Base-by-base conservation (phyloP, 768 basidiomycete genomes). In the Steccherinum ochraceum region DNA sequence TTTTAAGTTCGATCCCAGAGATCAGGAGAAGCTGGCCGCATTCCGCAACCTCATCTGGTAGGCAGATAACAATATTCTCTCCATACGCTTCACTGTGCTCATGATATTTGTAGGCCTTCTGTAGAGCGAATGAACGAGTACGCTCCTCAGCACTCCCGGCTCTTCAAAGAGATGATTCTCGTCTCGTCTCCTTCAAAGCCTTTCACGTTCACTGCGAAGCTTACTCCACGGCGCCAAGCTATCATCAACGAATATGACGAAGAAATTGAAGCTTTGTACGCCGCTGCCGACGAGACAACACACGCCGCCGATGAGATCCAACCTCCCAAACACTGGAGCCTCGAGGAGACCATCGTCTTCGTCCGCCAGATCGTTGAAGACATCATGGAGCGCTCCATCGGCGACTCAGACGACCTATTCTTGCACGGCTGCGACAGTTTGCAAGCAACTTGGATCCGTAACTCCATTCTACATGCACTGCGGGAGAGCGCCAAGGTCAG, bases 91-190 rank as follows among this genome's bases (percentile, higher is more conserved):
- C 41, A 43, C 11, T 23, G 16, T 19, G n/a, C 18, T 39, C 35
- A 39, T n/a, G 19, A 25, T 23, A n/a, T 44, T 24, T 45, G n/a
- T 16, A 75, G 71, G 71, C 61, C 70, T 1, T 70, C 63, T 5
- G 60, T 75, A 2, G 66, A 74, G 49, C 50, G 64, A 39, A 61
- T 69, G 49, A 77, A 76, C 48, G 54, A 54, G 21, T 66, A 59
- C 45, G 72, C 73, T 0, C 75, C 75, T 10, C 56, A 63, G 21
- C 73, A 76, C 53, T 73, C 71, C 2, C 58, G 72, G n/a, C 56
- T 76, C 4, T 74, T 74, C 61, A 75, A 74, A 51, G 72, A 75
- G 71, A 77, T 76, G 71, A 67, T 78, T 44, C 43, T 75, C 5
- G 59, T 73, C 24, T 54, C 67, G 1, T 61, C 59, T 3, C 67